Conservation (phyloP, 768 basidiomycete species). For the Mycena chlorophos region DNA sequence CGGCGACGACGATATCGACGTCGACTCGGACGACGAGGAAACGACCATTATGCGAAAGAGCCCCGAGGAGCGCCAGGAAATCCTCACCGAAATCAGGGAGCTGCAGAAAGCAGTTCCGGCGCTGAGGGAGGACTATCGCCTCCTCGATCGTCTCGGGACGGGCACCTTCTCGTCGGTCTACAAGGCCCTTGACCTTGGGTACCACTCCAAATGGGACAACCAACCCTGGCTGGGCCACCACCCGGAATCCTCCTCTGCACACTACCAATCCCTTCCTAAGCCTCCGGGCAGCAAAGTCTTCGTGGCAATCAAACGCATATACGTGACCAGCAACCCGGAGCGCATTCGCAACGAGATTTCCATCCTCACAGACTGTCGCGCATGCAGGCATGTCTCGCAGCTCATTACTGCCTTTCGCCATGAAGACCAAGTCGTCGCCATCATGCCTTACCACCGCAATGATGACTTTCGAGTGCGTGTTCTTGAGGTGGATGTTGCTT, state of each 20-base stretch:
- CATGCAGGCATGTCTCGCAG: conserved; percentile 86
- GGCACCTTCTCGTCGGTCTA: conserved; percentile 99
- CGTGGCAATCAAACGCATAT: conserved; percentile 95
- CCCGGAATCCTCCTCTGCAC: conserved; percentile 59
- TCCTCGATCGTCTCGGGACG: conserved; percentile 91
- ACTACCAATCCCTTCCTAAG: conserved; percentile 55
- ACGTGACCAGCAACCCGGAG: conserved; percentile 92
- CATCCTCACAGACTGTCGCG: conserved; percentile 84
- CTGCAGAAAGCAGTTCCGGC: conserved; percentile 66
- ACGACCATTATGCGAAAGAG: conserved; percentile 56
- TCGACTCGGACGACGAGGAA: conserved; percentile 68
- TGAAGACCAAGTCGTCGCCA: conserved; percentile 87
- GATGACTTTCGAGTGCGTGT: conserved; percentile 89
- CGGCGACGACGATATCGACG: conserved; percentile 33
- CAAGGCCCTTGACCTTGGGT: conserved; percentile 83
- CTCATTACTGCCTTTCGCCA: conserved; percentile 92
- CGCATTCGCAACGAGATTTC: conserved; percentile 90
- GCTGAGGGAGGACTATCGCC: conserved; percentile 66
- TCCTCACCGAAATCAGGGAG: conserved; percentile 74
- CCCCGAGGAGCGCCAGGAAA: conserved; percentile 69
- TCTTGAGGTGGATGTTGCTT: not conserved
- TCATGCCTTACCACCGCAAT: conserved; percentile 92
- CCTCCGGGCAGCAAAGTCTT: conserved; percentile 57
- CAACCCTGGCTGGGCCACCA: conserved; percentile 69
- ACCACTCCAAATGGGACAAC: conserved; percentile 79